A percentile compares a stretch with the other conserved stretches of the same genome.
Evolutionary conservation across 2,329 filamentous ascomycete genomes (phyloP).

Genomic region (Eurotiales sp.): DNA sequence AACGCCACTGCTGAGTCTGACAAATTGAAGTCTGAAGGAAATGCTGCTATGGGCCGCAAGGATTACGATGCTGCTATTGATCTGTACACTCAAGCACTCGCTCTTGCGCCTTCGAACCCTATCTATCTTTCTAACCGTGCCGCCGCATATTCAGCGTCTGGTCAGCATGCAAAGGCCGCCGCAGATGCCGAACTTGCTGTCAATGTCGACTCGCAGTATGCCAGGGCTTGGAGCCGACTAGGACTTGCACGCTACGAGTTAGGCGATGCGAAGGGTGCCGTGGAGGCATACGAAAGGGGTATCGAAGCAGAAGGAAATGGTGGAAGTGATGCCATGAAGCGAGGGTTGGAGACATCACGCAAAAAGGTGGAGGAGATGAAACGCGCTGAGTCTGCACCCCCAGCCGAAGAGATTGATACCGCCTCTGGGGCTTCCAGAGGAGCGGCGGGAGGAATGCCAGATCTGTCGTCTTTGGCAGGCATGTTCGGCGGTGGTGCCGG

Average conservation of each 20-base stretch:
- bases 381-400: constrained; percentile 48
- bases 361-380: constrained; percentile 78
- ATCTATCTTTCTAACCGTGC: constrained; percentile 98
- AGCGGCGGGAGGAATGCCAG: constrained; percentile 63
- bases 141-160: constrained; percentile 80
- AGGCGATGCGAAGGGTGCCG: constrained; percentile 82
- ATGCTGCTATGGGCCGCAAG: constrained; percentile 91
- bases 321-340: constrained; percentile 95
- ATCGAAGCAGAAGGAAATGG: constrained; percentile 93
- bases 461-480: constrained; percentile 65
- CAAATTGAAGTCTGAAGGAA: constrained; percentile 81
- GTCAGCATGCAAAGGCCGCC: constrained; percentile 78
- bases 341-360: constrained; percentile 91
- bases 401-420: constrained; percentile 51
- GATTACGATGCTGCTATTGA: constrained; percentile 81
- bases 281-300: constrained; percentile 90
- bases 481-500: constrained; percentile 60
- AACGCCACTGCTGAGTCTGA: constrained; percentile 68
- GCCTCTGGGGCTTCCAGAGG: constrained; percentile 43
- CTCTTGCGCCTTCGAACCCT: constrained; percentile 76
- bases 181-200: constrained; percentile 89
- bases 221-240: constrained; percentile 93
- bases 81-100: constrained; percentile 81
- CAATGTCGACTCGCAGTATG: constrained; percentile 83
- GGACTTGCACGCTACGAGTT: constrained; percentile 89